phyloP scores from a whole-genome alignment of 768 basidiomycete species.

The Phanerochaete sordida region DNA sequence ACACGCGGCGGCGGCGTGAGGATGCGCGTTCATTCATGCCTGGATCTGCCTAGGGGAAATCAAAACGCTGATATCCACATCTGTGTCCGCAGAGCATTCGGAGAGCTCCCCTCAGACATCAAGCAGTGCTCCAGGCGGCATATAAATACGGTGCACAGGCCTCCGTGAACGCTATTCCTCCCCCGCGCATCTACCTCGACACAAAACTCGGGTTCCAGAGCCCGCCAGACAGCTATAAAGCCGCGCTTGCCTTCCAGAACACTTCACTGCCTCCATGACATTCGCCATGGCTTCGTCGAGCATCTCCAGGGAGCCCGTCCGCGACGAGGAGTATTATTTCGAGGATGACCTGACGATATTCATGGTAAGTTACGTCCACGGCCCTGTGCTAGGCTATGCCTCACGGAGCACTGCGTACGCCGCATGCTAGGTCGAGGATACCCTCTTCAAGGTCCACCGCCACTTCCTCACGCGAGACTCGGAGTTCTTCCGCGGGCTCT shows the following conservation, averaged over 20 bases:
- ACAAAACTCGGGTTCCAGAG: too few relatives aligned
- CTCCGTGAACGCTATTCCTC: neutral
- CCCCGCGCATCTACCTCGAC: neutral
- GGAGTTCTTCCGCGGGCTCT: constrained; percentile 35
- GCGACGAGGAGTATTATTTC: constrained; percentile 18
- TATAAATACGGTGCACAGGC: neutral
- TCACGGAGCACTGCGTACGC: neutral
- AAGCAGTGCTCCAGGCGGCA: neutral
- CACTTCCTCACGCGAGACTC: constrained; percentile 37
- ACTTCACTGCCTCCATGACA: neutral
- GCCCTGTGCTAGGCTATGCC: neutral
- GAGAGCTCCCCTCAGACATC: neutral
- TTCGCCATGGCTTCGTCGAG: neutral
- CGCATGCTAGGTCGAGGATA: constrained; percentile 30
- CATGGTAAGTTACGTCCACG: constrained; percentile 11
- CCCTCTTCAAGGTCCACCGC: constrained; percentile 38
- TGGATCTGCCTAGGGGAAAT: neutral
- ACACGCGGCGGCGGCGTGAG: too few relatives aligned
- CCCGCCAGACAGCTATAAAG: neutral
- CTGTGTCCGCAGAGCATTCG: neutral
- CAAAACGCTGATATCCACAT: neutral
- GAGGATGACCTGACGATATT: constrained; percentile 18
- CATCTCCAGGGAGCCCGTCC: neutral
- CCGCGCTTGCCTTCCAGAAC: too few relatives aligned
- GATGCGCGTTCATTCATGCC: neutral